Base-by-base conservation (phyloP, 2,329 filamentous ascomycete genomes). In the Cladosporium colombiae region DNA sequence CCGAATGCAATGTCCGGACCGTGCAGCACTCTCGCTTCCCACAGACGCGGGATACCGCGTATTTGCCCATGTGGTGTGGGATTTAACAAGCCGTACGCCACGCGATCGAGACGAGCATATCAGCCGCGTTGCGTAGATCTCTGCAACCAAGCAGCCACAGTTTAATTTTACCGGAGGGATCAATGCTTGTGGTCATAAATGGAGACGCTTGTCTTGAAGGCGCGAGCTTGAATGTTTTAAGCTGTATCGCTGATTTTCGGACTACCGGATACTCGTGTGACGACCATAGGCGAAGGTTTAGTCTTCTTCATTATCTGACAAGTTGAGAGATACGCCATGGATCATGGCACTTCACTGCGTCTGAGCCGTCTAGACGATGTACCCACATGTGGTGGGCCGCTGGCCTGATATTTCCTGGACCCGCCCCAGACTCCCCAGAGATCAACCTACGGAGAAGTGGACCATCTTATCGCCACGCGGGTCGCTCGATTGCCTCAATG, bases 381-480 rank as follows among this genome's bases (percentile, higher is more conserved):
- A 29, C 29, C 49, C 49, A 52, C 18, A 18, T 11, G 7, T 21
- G 18, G 27, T 31, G n/a, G 29, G 52, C 31, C 31, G 27, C 52
- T 21, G 27, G 27, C 52, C 33, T 55, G 13, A 33, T 55, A 33
- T 21, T 21, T 55, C 21, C 31, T 29, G 52, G 52, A 31, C 52
- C 40, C 40, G n/a, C 40, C 37, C 37, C 37, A n/a, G 37, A 44
- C 16, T 53, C 50, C 29, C 50, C 50, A 53, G 25, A 53, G 50
- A 53, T 21, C 50, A 31, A 31, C 50, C 29, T 18, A 46, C n/a
- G 52, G 52, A 29, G 52, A 55, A 31, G 52, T 55, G 52, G 52
- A 55, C 16, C 31, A 53, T 27, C 33, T 29, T 33, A 10, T 27
- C 33, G 27, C 27, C 52, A 31, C 31, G 25, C 52, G 31, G 25